phyloP scores from a whole-genome alignment of 2,329 filamentous ascomycete species.

The Cryphonectria parasitica region DNA sequence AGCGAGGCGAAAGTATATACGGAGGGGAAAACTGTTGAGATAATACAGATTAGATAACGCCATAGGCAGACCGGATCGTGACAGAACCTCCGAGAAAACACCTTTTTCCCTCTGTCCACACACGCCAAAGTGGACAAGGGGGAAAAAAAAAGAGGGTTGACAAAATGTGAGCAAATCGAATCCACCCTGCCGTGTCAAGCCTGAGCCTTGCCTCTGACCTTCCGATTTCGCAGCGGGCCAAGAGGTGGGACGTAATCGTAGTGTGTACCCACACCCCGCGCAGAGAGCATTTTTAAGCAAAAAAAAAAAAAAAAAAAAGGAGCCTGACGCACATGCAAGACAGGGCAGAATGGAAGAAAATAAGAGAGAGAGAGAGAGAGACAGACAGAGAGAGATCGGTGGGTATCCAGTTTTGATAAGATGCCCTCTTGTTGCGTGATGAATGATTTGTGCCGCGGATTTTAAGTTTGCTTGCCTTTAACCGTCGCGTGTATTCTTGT shows the following conservation, averaged over 20 bases:
- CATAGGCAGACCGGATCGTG: neutral
- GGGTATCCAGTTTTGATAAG: conserved; percentile 6
- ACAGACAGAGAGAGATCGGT: neutral
- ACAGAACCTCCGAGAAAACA: neutral
- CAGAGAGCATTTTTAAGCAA: neutral
- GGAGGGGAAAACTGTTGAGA: conserved; percentile 3
- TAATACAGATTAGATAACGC: conserved; percentile 6
- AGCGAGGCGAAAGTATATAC: neutral
- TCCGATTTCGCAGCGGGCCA: conserved; percentile 3
- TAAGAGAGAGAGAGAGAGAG: neutral
- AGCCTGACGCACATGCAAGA: neutral
- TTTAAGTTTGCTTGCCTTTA: neutral
- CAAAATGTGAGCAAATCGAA: conserved; percentile 6
- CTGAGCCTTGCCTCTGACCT: neutral
- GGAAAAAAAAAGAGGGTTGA: neutral
- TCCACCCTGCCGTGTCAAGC: neutral
- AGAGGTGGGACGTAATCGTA: neutral
- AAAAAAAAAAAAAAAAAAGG: too few relatives aligned
- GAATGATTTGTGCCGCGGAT: neutral
- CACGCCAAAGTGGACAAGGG: neutral
- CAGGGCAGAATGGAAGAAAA: too few relatives aligned
- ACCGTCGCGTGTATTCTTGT: neutral
- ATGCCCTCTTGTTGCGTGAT: neutral
- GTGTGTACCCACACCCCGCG: neutral
- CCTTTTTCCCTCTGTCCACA: neutral